Evolutionary conservation across 495 filamentous ascomycete species (phyloP).

Genomic region (Xylaria curta): DNA sequence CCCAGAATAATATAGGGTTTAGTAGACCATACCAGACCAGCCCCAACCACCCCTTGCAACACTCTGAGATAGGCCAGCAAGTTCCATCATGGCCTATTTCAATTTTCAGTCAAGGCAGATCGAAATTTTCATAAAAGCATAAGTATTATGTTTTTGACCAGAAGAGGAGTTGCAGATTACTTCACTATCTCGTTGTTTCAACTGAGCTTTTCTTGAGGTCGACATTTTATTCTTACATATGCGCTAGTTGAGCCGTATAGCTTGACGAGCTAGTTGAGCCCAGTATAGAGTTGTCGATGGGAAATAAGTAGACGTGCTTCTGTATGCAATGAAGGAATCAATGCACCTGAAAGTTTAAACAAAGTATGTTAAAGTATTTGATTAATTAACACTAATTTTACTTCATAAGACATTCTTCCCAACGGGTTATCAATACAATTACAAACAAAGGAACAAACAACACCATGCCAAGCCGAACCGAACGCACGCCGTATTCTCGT

Average conservation of each 20-base stretch:
- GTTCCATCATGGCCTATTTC: conserved; percentile 40
- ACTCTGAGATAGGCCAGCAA: conserved; percentile 43
- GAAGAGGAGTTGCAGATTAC: conserved; percentile 1
- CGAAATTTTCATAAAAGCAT: conserved; percentile 19
- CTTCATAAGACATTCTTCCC: conserved; percentile 32
- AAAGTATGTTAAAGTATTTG: neutral
- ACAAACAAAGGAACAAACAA: neutral
- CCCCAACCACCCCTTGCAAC: conserved; percentile 36
- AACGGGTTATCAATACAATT: neutral
- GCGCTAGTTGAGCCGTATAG: too few species aligned
- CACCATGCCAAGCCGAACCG: neutral
- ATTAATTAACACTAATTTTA: neutral
- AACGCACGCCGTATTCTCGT: conserved; percentile 1
- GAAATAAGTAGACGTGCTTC: too few species aligned
- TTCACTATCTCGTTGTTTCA: neutral
- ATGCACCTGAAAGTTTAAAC: neutral
- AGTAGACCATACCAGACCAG: neutral
- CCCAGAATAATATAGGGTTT: neutral
- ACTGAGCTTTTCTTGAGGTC: conserved; percentile 8
- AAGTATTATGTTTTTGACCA: conserved; percentile 13
- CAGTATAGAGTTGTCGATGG: too few species aligned
- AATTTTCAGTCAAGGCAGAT: conserved; percentile 46
- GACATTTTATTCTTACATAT: conserved; percentile 15
- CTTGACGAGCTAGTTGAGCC: too few species aligned
- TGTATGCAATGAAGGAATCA: too few species aligned